Evolutionary conservation across 225 moss, liverwort and hornwort genomes (phyloP), one percentile per base, ranked within the genome.

Genomic region (Rhytidiadelphus loreus): DNA sequence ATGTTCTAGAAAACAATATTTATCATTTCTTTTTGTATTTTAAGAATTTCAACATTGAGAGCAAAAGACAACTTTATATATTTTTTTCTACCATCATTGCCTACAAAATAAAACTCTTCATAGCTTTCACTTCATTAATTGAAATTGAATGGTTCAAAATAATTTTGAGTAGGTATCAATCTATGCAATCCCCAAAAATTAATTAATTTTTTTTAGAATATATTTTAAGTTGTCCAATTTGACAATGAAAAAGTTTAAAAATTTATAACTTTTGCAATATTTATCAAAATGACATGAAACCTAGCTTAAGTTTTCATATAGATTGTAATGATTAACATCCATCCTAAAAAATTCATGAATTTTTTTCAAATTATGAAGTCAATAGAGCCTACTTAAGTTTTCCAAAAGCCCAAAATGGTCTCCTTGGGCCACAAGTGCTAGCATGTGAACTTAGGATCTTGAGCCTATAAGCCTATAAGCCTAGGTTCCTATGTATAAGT

Each of bases 201-300:
- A 22, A n/a, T n/a, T 68, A 21, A 6, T 37, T 6, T 12, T 22
- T 14, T 8, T 66, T 35, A 14, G 13, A 24, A 41, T 24, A 25
- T 24, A 14, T 70, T 25, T 39, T 39, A 13, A 24, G 15, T 0
- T 25, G 0, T 1, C 0, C 0, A 0, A 0, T 26, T 43, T 70
- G 35, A 65, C 65, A 35, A 19, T 62, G 13, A 12, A 62, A n/a
- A 4, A 1, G 29, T 1, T 5, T 16, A 4, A 22, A 7, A 23
- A 33, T 8, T 39, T 69, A 13, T 39, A 69, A 41, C 3, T 43
- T 71, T 43, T 41, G 4, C 9, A 26, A 26, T 70, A 43, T 26
- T 25, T 71, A 43, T 26, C 9, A 43, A 13, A 13, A 39, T 69
- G 39, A 13, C 2, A 11, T 23, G 8, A 39, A 39, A 68, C 2